A percentile compares a stretch with the other conserved stretches of the same genome.
Conservation (phyloP, 164 flowering plant species). For the Stephania cephalantha region DNA sequence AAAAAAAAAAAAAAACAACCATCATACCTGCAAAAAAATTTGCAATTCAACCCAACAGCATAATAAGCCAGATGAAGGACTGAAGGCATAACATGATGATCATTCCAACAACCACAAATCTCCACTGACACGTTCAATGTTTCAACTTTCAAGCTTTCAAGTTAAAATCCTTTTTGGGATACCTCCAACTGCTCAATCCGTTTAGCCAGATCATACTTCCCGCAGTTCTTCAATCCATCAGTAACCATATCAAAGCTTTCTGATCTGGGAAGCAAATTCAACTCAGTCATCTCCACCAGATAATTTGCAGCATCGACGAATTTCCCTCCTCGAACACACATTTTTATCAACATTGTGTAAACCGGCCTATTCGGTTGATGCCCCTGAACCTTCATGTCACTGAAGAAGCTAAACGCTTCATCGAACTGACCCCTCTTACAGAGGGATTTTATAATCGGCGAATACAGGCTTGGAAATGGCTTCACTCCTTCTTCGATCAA, state of each 20-base stretch:
- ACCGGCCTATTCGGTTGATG: slow-evolving; percentile 88
- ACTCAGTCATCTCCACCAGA: slow-evolving; percentile 84
- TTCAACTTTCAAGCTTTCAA: background rate
- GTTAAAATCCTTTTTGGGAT: slow-evolving; percentile 39
- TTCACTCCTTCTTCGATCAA: slow-evolving; percentile 67
- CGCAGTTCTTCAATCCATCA: slow-evolving; percentile 90
- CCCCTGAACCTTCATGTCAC: slow-evolving; percentile 85
- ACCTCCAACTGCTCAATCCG: slow-evolving; percentile 75
- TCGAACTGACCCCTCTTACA: slow-evolving; percentile 72
- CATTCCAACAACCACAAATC: background rate
- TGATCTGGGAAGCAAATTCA: slow-evolving; percentile 52
- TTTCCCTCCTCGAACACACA: slow-evolving; percentile 82
- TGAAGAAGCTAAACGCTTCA: slow-evolving; percentile 85
- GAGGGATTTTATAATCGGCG: slow-evolving; percentile 70
- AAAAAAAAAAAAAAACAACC: background rate
- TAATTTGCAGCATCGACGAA: slow-evolving; percentile 85
- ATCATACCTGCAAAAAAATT: background rate
- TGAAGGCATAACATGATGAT: background rate
- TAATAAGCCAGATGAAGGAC: background rate
- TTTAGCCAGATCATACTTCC: slow-evolving; percentile 85
- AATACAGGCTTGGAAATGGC: slow-evolving; percentile 91
- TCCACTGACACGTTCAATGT: background rate
- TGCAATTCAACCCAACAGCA: background rate
- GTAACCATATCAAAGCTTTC: slow-evolving; percentile 85
- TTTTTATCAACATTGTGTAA: slow-evolving; percentile 82